Conservation (phyloP, 2,329 filamentous ascomycete genomes). For the Zarea fungicola region DNA sequence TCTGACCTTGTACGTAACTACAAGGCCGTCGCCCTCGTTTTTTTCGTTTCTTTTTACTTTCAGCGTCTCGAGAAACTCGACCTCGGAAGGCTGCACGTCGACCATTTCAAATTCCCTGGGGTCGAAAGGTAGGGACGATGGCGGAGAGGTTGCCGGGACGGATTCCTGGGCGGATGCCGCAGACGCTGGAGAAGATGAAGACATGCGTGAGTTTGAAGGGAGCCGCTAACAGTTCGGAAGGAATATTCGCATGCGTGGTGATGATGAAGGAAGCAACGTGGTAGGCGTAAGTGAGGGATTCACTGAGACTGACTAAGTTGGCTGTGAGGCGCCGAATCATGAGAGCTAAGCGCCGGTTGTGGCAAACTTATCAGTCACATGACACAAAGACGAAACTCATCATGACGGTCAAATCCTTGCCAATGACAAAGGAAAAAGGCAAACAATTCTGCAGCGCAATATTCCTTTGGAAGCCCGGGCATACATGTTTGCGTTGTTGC, state of each 20-base stretch:
- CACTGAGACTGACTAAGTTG: too few relatives aligned
- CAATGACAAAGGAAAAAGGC: too few relatives aligned
- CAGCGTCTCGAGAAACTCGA: neutral
- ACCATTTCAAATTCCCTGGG: neutral
- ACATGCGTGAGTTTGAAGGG: neutral
- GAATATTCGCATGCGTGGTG: neutral
- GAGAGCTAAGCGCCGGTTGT: too few relatives aligned
- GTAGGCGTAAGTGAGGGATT: too few relatives aligned
- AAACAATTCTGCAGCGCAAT: too few relatives aligned
- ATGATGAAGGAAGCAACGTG: constrained; percentile 1
- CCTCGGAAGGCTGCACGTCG: neutral
- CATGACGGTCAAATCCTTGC: too few relatives aligned
- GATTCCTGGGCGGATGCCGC: neutral
- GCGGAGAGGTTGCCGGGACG: neutral
- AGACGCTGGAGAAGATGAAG: neutral
- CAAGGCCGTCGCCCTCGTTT: neutral
- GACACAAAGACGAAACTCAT: too few relatives aligned
- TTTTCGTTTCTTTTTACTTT: neutral
- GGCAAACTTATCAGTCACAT: too few relatives aligned
- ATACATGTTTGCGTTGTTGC: too few relatives aligned
- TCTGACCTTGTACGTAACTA: neutral
- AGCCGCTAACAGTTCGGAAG: neutral
- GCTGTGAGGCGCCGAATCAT: too few relatives aligned
- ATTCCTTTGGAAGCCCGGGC: too few relatives aligned
- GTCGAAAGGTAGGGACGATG: neutral